A percentile compares a stretch with the other conserved stretches of the same genome.
Evolutionary conservation across 139 green algal species (phyloP).

Genomic region (Haematococcus lacustris): DNA sequence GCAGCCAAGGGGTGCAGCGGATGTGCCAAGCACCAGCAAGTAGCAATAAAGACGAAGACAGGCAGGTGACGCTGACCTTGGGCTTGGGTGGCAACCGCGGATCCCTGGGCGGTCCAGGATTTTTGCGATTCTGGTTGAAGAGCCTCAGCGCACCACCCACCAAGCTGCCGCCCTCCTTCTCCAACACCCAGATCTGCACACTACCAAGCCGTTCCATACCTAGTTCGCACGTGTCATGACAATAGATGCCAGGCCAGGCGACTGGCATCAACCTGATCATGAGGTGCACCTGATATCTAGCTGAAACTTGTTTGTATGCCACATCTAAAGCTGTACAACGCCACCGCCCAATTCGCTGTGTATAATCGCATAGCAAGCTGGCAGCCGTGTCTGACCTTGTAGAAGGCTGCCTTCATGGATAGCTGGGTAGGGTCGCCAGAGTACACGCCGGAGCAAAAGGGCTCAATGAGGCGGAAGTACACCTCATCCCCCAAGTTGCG

Average conservation of each 20-base stretch:
- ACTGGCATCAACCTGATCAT: too few species aligned
- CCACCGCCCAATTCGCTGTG: too few species aligned
- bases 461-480: constrained; percentile 94
- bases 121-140: constrained; percentile 46
- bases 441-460: constrained; percentile 98
- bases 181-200: constrained; percentile 74
- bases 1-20: background rate
- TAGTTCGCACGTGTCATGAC: too few species aligned
- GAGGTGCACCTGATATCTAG: too few species aligned
- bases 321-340: too few species aligned
- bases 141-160: constrained; percentile 85
- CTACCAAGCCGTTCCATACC: too few species aligned
- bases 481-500: constrained; percentile 95
- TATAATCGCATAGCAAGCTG: too few species aligned
- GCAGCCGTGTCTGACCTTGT: too few species aligned
- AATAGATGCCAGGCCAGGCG: too few species aligned
- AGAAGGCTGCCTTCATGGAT: constrained; percentile 94
- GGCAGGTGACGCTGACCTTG: constrained; percentile 25
- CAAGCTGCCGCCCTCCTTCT: constrained; percentile 85
- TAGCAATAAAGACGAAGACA: background rate
- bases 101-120: constrained; percentile 77
- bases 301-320: too few species aligned
- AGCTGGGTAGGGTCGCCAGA: constrained; percentile 93
- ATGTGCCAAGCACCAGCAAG: background rate
- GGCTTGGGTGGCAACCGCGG: constrained; percentile 84